Base-by-base conservation (phyloP, 2,329 filamentous ascomycete genomes). In the Cladosporium sp. region DNA sequence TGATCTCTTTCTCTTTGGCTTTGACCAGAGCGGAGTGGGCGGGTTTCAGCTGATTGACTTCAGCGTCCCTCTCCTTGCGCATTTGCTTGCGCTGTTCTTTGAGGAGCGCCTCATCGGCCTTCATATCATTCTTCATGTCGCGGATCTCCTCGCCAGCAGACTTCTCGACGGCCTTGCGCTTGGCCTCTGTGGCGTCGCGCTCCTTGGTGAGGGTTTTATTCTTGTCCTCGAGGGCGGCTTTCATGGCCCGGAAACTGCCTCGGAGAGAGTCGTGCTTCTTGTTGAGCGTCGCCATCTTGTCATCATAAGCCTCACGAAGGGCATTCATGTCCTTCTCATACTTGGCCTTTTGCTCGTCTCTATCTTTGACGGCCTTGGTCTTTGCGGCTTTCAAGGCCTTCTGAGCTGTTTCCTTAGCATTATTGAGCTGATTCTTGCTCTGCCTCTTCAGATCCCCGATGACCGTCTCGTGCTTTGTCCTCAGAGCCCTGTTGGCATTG, bases 401-500 rank as follows among this genome's bases (percentile, higher is more conserved):
- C 1, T 11, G 17, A 11, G 27, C 37, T 4, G 40, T 19, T 7
- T 3, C 44, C 18, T 48, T 48, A 11, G 18, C 4, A 3, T 15
- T 8, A 4, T 36, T 30, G 12, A 40, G 13, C 18, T 32, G 37
- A 3, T 34, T 8, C 7, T 24, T 40, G 22, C 17, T 22, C 24
- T 48, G 20, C 12, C 29, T 30, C 27, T 48, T 48, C n/a, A 48
- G 19, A 8, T 34, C 27, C 12, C 22, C 22, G 17, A 48, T 34
- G 18, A 34, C 24, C 8, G 27, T 8, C 2, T 41, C 24, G 12
- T 48, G 18, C 7, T 6, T 24, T 12, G 12, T 2, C 19, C 41
- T 48, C n/a, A 41, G 17, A 22, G 37, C 45, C 27, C 32, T 48
- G 27, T 40, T 41, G 13, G 45, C 45, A n/a, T 48, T 32, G 2